These are phyloP conservation scores for Hortaea werneckii DNA, from an alignment of 2,329 filamentous ascomycete genomes.

Conservation along the genomic window DNA sequence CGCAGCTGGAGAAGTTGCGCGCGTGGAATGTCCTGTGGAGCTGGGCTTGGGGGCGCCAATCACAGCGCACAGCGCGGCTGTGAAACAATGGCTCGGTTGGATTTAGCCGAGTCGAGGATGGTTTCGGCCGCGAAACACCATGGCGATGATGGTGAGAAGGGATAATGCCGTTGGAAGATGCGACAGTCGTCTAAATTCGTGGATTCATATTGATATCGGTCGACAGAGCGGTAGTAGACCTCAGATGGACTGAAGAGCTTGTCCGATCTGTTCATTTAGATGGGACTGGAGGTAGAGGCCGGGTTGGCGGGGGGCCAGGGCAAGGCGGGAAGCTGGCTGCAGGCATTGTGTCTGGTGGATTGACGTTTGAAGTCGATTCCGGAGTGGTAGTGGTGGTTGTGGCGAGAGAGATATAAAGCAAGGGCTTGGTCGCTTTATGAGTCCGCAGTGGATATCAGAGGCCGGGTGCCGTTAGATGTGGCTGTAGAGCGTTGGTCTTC, in stretches of 20 bases:
- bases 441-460: too few relatives aligned
- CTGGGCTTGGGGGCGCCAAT: neutral
- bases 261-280: neutral
- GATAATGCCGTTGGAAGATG: too few relatives aligned
- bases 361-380: too few relatives aligned
- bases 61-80: neutral
- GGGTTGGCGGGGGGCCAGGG: conserved; percentile 38
- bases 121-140: too few relatives aligned
- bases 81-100: neutral
- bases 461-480: too few relatives aligned
- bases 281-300: conserved; percentile 37
- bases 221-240: too few relatives aligned
- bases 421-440: too few relatives aligned
- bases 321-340: conserved; percentile 36
- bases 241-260: neutral
- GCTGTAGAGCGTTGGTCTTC: too few relatives aligned
- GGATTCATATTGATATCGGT: too few relatives aligned
- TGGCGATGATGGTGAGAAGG: too few relatives aligned
- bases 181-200: too few relatives aligned
- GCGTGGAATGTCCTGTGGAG: neutral
- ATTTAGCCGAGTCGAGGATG: neutral
- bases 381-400: neutral
- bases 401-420: neutral
- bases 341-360: conserved; percentile 24
- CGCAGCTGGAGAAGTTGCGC: neutral